These are phyloP conservation scores for Dactylis glomerata DNA, from an alignment of 176 grass and related monocot species.

Conservation along the genomic window DNA sequence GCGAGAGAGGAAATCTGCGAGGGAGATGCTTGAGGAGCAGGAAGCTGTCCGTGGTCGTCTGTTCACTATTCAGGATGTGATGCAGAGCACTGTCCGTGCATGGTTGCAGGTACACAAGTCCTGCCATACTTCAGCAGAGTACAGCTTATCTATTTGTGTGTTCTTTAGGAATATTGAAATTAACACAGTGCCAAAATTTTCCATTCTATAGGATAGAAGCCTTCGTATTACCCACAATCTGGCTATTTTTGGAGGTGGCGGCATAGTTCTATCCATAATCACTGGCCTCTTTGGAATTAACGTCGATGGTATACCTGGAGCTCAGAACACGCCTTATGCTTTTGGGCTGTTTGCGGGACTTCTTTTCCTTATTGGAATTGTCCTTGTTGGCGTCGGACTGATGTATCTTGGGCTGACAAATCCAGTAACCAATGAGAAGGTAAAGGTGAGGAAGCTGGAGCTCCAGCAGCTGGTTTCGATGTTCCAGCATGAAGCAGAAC, in stretches of 20 bases:
- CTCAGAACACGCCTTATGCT: conserved; percentile 77
- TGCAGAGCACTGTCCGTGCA: conserved; percentile 96
- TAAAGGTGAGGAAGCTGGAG: conserved; percentile 86
- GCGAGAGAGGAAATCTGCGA: conserved; percentile 57
- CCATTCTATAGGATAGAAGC: conserved; percentile 71
- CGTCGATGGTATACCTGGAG: conserved; percentile 90
- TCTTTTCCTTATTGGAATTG: conserved; percentile 58
- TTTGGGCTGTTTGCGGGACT: conserved; percentile 73
- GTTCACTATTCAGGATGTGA: conserved; percentile 99
- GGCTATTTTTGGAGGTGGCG: conserved; percentile 80
- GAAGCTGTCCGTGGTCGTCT: conserved; percentile 91
- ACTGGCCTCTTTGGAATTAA: conserved; percentile 94
- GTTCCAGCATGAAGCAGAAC: conserved; percentile 94
- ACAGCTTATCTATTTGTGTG: not conserved
- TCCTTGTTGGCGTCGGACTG: conserved; percentile 66
- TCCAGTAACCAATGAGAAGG: conserved; percentile 70
- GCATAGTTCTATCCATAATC: conserved; percentile 84
- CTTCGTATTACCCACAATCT: conserved; percentile 89
- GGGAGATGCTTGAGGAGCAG: conserved; percentile 91
- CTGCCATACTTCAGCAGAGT: not conserved
- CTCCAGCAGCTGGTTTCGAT: conserved; percentile 78
- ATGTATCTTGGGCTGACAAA: conserved; percentile 84
- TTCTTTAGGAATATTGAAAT: not conserved
- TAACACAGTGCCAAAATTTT: not conserved
- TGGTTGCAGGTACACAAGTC: conserved; percentile 72